These are phyloP conservation scores for Penicillium sp. DNA, from an alignment of 2,329 filamentous ascomycete genomes.

Conservation along the genomic window DNA sequence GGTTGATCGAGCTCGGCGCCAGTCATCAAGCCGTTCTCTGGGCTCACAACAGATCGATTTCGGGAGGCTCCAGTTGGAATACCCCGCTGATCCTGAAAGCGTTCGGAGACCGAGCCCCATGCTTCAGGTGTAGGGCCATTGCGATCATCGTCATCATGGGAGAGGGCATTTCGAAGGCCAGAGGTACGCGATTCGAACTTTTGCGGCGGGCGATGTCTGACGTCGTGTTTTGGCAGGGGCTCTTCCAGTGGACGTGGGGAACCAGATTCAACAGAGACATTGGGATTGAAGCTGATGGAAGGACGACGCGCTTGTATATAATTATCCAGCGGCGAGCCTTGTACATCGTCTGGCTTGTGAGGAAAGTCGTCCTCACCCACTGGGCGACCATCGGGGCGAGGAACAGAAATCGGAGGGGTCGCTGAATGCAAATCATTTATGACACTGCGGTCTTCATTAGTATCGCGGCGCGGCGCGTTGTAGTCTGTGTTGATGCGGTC, in stretches of 20 bases:
- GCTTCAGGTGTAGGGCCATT: slow-evolving; percentile 14
- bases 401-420: slow-evolving; percentile 44
- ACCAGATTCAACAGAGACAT: slow-evolving; percentile 39
- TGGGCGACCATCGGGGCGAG: slow-evolving; percentile 34
- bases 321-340: slow-evolving; percentile 37
- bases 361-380: slow-evolving; percentile 28
- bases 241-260: slow-evolving; percentile 36
- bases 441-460: slow-evolving; percentile 38
- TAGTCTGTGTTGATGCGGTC: slow-evolving; percentile 34
- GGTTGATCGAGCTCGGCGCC: slow-evolving; percentile 32
- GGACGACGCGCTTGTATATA: slow-evolving; percentile 39
- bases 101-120: slow-evolving; percentile 21
- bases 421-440: slow-evolving; percentile 38
- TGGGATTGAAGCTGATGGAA: slow-evolving; percentile 41
- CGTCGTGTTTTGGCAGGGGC: slow-evolving; percentile 33
- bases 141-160: slow-evolving; percentile 30
- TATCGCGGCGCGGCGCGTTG: slow-evolving; percentile 30
- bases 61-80: slow-evolving; percentile 26
- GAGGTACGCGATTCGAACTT: slow-evolving; percentile 32
- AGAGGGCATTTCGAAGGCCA: slow-evolving; percentile 33
- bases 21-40: slow-evolving; percentile 21
- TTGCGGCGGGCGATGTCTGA: slow-evolving; percentile 20
- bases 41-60: slow-evolving; percentile 17
- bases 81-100: slow-evolving; percentile 21
- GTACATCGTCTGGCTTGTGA: slow-evolving; percentile 35